Conservation (phyloP, 345 rosid genomes). For the Corchorus olitorius region DNA sequence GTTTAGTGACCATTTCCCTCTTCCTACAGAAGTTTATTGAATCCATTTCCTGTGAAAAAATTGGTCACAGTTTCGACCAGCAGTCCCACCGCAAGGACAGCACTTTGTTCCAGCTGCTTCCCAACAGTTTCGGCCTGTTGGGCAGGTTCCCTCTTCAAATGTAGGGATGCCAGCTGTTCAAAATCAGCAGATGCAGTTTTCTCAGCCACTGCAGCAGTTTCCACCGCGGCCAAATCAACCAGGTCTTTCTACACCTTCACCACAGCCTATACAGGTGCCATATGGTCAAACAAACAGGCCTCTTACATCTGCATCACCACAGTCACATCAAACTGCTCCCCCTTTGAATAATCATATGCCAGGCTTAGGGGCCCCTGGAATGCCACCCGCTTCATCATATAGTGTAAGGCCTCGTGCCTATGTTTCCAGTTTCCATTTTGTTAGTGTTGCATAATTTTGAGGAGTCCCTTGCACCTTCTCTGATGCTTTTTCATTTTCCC, state of each 20-base stretch:
- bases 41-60: conserved; percentile 15
- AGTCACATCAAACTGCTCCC: conserved; percentile 51
- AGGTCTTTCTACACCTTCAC: conserved; percentile 53
- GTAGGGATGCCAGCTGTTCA: conserved; percentile 55
- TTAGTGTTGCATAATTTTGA: neutral
- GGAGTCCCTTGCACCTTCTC: conserved; percentile 13
- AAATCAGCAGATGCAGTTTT: conserved; percentile 58
- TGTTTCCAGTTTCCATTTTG: conserved; percentile 22
- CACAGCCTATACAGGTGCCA: conserved; percentile 58
- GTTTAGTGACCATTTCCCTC: conserved; percentile 4
- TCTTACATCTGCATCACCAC: conserved; percentile 54
- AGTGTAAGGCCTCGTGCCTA: conserved; percentile 41
- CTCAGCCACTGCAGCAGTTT: conserved; percentile 74
- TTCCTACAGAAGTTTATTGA: conserved; percentile 13
- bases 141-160: conserved; percentile 60
- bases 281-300: conserved; percentile 63
- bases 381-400: conserved; percentile 57
- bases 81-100: conserved; percentile 71
- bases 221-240: conserved; percentile 80
- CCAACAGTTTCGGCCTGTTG: conserved; percentile 76
- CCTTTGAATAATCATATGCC: conserved; percentile 38
- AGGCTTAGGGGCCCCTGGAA: conserved; percentile 56
- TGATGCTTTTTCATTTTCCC: conserved; percentile 17
- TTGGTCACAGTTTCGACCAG: conserved; percentile 64
- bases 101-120: conserved; percentile 56